Conservation (phyloP, 768 basidiomycete genomes). For the Fibroporia radiculosa region DNA sequence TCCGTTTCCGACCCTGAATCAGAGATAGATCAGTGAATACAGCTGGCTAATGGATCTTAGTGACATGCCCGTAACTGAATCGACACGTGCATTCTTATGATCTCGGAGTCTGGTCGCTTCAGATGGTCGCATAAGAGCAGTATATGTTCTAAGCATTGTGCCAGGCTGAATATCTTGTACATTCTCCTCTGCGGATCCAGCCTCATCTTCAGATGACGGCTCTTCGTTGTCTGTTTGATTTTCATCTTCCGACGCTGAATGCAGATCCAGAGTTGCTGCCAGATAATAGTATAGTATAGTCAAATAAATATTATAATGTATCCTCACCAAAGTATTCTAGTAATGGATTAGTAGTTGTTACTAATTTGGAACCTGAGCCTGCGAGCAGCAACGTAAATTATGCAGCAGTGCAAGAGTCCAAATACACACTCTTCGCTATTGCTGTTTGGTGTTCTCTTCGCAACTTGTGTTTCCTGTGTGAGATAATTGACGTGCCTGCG, state of each 20-base stretch:
- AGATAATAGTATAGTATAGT: not conserved
- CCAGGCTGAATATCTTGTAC: conserved; percentile 8
- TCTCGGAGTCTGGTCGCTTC: not conserved
- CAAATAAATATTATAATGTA: not conserved
- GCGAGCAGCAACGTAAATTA: not conserved
- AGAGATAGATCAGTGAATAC: conserved; percentile 1
- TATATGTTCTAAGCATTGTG: conserved; percentile 1
- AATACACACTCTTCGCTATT: not conserved
- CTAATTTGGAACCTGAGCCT: not conserved
- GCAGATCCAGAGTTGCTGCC: conserved; percentile 15
- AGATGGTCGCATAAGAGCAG: not conserved
- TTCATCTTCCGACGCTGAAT: conserved; percentile 7
- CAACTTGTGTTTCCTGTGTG: conserved; percentile 1
- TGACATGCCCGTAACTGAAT: conserved; percentile 5
- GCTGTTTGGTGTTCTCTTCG: conserved; percentile 4
- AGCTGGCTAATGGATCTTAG: not conserved
- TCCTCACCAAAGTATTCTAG: conserved; percentile 19
- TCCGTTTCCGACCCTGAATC: conserved; percentile 6
- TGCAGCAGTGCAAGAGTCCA: not conserved
- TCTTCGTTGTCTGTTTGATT: conserved; percentile 13
- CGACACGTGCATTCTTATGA: not conserved
- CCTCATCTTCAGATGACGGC: conserved; percentile 14
- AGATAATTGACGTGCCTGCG: not conserved
- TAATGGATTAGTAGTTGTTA: conserved; percentile 19
- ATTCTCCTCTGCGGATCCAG: conserved; percentile 1